Evolutionary conservation across 2,329 filamentous ascomycete species (phyloP), one percentile per base, ranked within the genome.

Genomic region (Alternaria viburni): DNA sequence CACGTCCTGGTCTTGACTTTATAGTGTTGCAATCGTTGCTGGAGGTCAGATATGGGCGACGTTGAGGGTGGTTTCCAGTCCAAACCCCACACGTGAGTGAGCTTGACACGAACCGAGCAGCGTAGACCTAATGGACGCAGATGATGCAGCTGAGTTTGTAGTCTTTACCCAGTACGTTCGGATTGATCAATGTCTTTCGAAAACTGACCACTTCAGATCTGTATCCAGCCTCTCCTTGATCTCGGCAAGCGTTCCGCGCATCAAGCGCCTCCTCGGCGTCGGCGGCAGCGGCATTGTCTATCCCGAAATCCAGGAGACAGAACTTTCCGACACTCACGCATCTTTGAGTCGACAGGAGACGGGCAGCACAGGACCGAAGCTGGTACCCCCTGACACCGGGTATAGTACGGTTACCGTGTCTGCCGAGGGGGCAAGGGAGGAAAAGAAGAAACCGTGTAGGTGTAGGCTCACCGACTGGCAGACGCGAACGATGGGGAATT

Each of bases 201-300:
- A 26, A 23, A 6, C 65, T 69, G 26, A 70, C 52, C 6, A n/a
- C 1, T 36, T 6, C 26, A 72, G 69, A 9, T 41, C 63, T 4
- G 66, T 71, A 13, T 65, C 67, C 17, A 65, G 68, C 54, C 54
- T 72, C 5, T 72, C 70, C 5, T 51, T 72, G 21, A 72, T 72
- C 15, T 41, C 64, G 5, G 57, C 67, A 6, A 72, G 59, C 46
- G 30, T 72, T 10, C 70, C 70, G 7, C 62, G 69, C 5, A 67
- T 71, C 30, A 69, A 69, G 49, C 67, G 65, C 12, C 50, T 68
- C 43, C 57, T 69, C 3, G 68, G 65, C 3, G 62, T 59, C 11
- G 60, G 62, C 23, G 68, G 68, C 21, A 66, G 64, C 21, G 64
- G 64, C n/a, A 64, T 68, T 2, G 47, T 63, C 3, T 62, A 67